These are phyloP conservation scores for Pugionium dolabratum DNA, from an alignment of 345 rosid species.

Conservation along the genomic window DNA sequence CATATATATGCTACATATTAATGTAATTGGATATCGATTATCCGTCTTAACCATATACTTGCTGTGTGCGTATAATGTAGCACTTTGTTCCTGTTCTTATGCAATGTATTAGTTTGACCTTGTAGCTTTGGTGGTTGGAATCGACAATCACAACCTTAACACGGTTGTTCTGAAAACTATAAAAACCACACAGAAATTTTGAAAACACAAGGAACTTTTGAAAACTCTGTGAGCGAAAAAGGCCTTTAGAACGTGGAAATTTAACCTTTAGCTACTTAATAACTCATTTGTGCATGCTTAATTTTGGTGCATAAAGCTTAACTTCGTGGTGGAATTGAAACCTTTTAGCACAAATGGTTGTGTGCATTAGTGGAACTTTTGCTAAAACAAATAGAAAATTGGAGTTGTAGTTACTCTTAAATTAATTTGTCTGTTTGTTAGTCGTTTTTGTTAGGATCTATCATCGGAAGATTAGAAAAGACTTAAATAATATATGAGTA, in stretches of 20 bases:
- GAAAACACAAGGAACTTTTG: too few relatives aligned
- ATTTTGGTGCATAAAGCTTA: conserved; percentile 17
- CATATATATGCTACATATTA: conserved; percentile 5
- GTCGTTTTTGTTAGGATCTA: too few relatives aligned
- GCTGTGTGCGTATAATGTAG: not conserved
- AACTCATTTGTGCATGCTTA: conserved; percentile 12
- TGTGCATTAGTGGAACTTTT: conserved; percentile 1
- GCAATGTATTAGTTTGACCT: not conserved
- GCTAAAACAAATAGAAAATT: not conserved
- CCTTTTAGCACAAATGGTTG: not conserved
- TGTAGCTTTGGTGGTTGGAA: not conserved
- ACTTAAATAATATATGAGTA: too few relatives aligned
- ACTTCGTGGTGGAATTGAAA: not conserved
- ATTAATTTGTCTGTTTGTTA: not conserved
- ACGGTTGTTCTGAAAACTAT: too few relatives aligned
- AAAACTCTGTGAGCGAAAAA: too few relatives aligned
- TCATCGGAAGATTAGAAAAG: too few relatives aligned
- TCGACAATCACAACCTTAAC: not conserved
- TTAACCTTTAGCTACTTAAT: not conserved
- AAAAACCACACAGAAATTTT: too few relatives aligned
- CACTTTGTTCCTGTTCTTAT: not conserved
- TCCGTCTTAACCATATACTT: not conserved
- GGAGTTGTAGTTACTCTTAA: not conserved
- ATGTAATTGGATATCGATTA: not conserved
- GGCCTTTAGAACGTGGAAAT: conserved; percentile 3